Base-by-base conservation (phyloP, 176 grass and related monocot genomes). In the Olyra latifolia region DNA sequence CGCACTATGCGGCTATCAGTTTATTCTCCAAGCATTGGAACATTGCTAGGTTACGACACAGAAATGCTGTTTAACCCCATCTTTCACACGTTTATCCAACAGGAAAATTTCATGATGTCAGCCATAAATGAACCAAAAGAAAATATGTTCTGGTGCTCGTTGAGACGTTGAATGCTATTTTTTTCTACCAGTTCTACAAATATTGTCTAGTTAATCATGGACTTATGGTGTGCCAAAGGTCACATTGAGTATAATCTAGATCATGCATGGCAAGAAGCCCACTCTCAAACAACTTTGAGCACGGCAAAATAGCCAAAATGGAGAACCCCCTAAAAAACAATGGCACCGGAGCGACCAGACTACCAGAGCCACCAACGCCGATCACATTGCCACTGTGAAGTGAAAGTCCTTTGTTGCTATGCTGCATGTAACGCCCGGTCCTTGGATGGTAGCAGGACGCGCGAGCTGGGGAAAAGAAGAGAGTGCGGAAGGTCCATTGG, bases 401-500 rank as follows among this genome's bases (percentile, higher is more conserved):
- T 82, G 57, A 61, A 90, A 93, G 20, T 74, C 67, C 16, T 74
- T 85, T 14, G 87, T 93, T n/a, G n/a, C n/a, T n/a, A n/a, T 40
- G 87, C 91, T 24, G 59, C 27, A 27, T 56, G 80, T 69, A 93
- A 54, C 32, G 43, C 15, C 40, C 58, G 74, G 57, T 78, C 46
- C 24, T 64, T 52, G 48, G 66, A 61, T 41, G 46, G 54, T 70
- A 45, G 66, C 17, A 53, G 38, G 40, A 53, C 64, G 23, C 54
- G 74, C 48, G 87, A 80, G 70, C 62, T 86, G 72, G 82, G 46
- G 47, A n/a, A n/a, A 82, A 89, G 46, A 78, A 85, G 12, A 86
- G 88, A 54, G 85, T 88, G 54, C 78, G 82, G 35, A 94, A 94
- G 69, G 66, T 74, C 85, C 91, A 53, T 88, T 91, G 75, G 88